Evolutionary conservation across 2,329 filamentous ascomycete species (phyloP), one percentile per base, ranked within the genome.

Genomic region (Dactylellina cionopaga): DNA sequence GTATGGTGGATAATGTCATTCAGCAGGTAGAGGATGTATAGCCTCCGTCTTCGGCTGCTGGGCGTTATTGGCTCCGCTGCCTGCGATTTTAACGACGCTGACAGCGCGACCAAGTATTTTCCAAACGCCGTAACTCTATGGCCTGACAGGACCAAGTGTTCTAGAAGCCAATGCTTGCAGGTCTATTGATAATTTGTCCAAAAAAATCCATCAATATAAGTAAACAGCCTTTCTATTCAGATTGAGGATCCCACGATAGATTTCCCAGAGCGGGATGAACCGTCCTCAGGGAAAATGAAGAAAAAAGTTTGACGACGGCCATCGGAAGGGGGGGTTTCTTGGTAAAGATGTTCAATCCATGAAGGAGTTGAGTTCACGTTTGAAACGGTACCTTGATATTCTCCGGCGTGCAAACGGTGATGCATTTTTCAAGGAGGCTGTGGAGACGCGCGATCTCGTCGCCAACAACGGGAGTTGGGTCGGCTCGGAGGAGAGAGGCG

Each of bases 121-220:
- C 87, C 90, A 75, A 96, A 82, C 41, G 89, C 86, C 68, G 83
- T 82, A 75, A 87, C 85, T 77, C 92, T 88, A 76, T 85, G 83
- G 64, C 85, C 80, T 70, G 92, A 95, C 66, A 85, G 85, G 77
- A 87, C 84, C 79, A 94, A 83, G 82, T 92, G 87, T 77, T 85
- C 85, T 79, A 92, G 81, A 78, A 94, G 89, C 92, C 92, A 96
- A 81, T 86, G 84, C 86, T 93, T 96, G 86, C 91, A 93, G 84
- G 87, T 90, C 92, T 96, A 87, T 82, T 76, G 76, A 80, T 76
- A 75, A 77, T 80, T 80, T 80, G 79, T 79, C 77, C 68, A 47
- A 25, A 52, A 55, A 51, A 58, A 64, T 46, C 59, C 66, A 71
- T 72, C 58, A 64, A 65, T 60, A 64, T 72, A 72, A 72, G 68